These are phyloP conservation scores for Pleurotus pulmonarius DNA, from an alignment of 768 basidiomycete genomes.

Conservation along the genomic window DNA sequence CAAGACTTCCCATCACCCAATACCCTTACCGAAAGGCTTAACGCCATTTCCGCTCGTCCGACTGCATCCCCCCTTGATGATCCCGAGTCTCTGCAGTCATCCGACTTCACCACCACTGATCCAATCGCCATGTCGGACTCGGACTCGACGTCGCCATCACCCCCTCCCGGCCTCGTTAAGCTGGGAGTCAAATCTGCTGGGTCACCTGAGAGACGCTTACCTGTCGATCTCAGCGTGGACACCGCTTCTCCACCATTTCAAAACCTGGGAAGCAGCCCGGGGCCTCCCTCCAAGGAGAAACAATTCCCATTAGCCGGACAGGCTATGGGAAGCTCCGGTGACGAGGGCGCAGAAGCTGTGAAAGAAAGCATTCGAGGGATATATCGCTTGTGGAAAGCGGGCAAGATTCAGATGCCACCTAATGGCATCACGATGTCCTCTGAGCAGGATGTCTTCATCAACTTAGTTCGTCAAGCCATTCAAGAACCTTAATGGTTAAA, in stretches of 20 bases:
- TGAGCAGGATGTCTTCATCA: slow-evolving; percentile 33
- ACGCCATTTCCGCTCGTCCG: slow-evolving; percentile 25
- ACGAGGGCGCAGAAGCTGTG: slow-evolving; percentile 36
- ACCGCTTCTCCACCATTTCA: slow-evolving; percentile 13
- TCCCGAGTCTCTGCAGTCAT: slow-evolving; percentile 14
- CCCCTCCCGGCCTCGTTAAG: slow-evolving; percentile 9
- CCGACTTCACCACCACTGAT: slow-evolving; percentile 11
- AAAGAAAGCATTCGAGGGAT: slow-evolving; percentile 51
- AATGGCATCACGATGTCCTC: slow-evolving; percentile 7
- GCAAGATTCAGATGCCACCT: slow-evolving; percentile 18
- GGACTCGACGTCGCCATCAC: slow-evolving; percentile 12
- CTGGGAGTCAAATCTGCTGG: slow-evolving; percentile 5
- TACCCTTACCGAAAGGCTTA: slow-evolving; percentile 36
- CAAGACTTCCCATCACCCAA: slow-evolving; percentile 38
- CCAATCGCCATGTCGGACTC: slow-evolving; percentile 8
- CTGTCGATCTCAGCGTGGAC: slow-evolving; percentile 9
- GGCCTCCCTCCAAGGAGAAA: not conserved
- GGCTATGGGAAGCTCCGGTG: not conserved
- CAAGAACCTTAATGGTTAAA: not conserved
- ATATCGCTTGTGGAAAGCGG: slow-evolving; percentile 55
- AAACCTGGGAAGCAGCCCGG: not conserved
- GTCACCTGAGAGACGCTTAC: slow-evolving; percentile 4
- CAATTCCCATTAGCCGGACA: not conserved
- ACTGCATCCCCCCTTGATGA: slow-evolving; percentile 23
- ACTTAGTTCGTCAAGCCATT: slow-evolving; percentile 31